Evolutionary conservation across 495 filamentous ascomycete species (phyloP), one percentile per base, ranked within the genome.

Genomic region (Lophiotrema nucula): DNA sequence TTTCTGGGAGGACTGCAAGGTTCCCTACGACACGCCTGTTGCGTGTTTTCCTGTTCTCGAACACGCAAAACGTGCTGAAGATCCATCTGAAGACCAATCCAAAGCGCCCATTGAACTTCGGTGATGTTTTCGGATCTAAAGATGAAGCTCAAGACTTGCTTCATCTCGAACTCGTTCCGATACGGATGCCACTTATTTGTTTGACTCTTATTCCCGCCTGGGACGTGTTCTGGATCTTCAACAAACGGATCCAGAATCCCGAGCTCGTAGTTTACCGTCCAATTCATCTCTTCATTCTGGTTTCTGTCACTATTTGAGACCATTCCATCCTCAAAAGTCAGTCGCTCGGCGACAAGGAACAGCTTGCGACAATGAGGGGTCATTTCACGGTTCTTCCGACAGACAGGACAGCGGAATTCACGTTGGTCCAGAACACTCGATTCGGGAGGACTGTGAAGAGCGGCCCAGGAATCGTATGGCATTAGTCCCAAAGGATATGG

Each of bases 191-290:
- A 66, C 31, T 43, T 35, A 26, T 61, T 57, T 18, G 16, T 26
- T 33, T 27, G 42, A 28, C 57, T 61, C 35, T 49, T 53, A 31
- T 46, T 57, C 4, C 62, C 62, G 13, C 62, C 62, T 2, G 58
- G 51, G 12, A 56, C 26, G 4, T 45, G 56, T 4, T 41, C 50
- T n/a, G 48, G 27, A 26, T 61, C 62, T 33, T 61, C 57, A 22
- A 62, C 41, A 18, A 50, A 51, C 2, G 62, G 62, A 24, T 49
- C 62, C 15, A 60, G 31, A 22, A 62, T 57, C 1, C 62, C 62
- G 1, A 66, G 42, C 21, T 58, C 28, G 25, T 56, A 66, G 28
- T 66, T 66, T 13, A 66, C 58, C 28, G 50, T 53, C 62, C 58
- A 53, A 28, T 53, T 62, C 37, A 53, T 21, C 33, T 62, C 53